Evolutionary conservation across 495 filamentous ascomycete genomes (phyloP).

Genomic region (Podospora pseudocomata): DNA sequence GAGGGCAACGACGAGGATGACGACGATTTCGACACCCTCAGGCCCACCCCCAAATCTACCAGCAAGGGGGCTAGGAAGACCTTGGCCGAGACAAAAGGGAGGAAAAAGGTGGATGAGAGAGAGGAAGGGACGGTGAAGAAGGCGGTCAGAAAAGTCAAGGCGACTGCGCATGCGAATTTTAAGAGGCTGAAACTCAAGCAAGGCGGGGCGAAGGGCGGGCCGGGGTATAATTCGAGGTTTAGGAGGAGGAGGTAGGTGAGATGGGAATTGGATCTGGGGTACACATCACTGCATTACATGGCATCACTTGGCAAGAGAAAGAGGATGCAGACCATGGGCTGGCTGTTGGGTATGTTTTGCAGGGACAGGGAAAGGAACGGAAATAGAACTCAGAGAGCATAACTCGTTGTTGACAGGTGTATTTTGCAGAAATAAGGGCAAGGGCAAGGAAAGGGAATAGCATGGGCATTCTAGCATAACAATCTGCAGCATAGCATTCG

Average conservation of each 20-base stretch:
- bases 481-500: background rate
- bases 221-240: slow-evolving; percentile 47
- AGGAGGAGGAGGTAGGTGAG: slow-evolving; percentile 38
- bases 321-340: too few relatives aligned
- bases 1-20: slow-evolving; percentile 22
- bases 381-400: background rate
- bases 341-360: too few relatives aligned
- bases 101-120: slow-evolving; percentile 37
- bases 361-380: too few relatives aligned
- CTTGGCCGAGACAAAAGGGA: slow-evolving; percentile 26
- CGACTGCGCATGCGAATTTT: slow-evolving; percentile 78
- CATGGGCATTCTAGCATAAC: background rate
- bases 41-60: slow-evolving; percentile 13
- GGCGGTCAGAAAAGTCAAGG: slow-evolving; percentile 62
- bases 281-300: too few relatives aligned
- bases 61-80: slow-evolving; percentile 36
- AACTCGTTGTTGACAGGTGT: too few relatives aligned
- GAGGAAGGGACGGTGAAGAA: slow-evolving; percentile 55
- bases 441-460: too few relatives aligned
- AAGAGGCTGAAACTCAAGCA: slow-evolving; percentile 75
- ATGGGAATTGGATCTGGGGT: background rate
- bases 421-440: too few relatives aligned
- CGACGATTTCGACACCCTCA: background rate
- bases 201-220: slow-evolving; percentile 50
- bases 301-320: too few relatives aligned